Percentiles rank a stretch among this genome's conserved stretches.
phyloP scores from a whole-genome alignment of 2,329 filamentous ascomycete species.

The Microcyclospora tardicrescens region DNA sequence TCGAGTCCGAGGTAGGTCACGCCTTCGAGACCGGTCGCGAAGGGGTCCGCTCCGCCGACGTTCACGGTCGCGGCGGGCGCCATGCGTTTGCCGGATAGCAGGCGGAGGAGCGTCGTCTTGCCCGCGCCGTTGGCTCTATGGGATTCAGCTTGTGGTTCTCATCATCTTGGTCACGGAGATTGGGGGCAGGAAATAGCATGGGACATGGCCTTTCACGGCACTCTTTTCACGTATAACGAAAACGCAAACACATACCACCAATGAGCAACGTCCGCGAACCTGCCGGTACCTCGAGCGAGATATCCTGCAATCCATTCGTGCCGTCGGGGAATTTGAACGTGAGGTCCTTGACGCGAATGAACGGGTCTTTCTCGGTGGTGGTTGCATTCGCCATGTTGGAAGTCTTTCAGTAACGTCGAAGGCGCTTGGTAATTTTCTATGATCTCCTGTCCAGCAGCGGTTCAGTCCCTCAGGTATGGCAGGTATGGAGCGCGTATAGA shows the following conservation, averaged over 20 bases:
- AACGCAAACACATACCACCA: constrained; percentile 50
- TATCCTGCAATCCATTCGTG: constrained; percentile 60
- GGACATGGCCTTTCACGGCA: too few relatives aligned
- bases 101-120: constrained; percentile 89
- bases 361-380: constrained; percentile 27
- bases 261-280: constrained; percentile 82
- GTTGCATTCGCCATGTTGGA: constrained; percentile 16
- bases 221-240: too few relatives aligned
- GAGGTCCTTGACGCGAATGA: constrained; percentile 61
- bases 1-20: constrained; percentile 95
- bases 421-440: too few relatives aligned
- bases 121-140: constrained; percentile 74
- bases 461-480: too few relatives aligned
- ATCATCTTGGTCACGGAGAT: too few relatives aligned
- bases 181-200: too few relatives aligned
- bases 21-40: constrained; percentile 77
- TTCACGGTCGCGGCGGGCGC: constrained; percentile 61
- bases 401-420: not conserved
- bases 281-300: constrained; percentile 64
- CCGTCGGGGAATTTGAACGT: constrained; percentile 84
- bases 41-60: constrained; percentile 78
- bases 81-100: constrained; percentile 89
- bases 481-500: too few relatives aligned
- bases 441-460: too few relatives aligned
- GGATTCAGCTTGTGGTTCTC: constrained; percentile 4